Conservation (phyloP, 2,329 filamentous ascomycete genomes). For the Colletotrichum sp. region DNA sequence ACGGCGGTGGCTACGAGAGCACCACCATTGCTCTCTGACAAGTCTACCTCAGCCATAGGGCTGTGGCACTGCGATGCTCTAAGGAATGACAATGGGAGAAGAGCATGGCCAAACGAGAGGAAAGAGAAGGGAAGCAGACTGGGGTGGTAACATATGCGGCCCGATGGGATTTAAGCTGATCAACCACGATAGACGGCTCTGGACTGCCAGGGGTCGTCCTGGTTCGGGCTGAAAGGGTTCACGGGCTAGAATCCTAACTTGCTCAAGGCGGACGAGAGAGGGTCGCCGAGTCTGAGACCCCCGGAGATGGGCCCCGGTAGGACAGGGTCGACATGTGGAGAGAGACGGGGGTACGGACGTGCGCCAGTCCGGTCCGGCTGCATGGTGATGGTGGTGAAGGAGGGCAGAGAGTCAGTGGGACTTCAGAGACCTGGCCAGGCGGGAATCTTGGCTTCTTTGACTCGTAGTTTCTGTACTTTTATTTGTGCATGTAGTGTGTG, state of each 20-base stretch:
- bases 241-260: neutral
- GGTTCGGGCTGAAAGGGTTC: neutral
- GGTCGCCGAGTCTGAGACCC: neutral
- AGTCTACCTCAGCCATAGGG: conserved; percentile 39
- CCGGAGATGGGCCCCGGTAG: conserved; percentile 11
- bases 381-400: neutral
- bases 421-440: neutral
- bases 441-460: neutral
- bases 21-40: conserved; percentile 43
- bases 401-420: neutral
- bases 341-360: neutral
- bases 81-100: neutral
- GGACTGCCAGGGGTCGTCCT: neutral
- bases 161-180: neutral
- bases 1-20: conserved; percentile 40
- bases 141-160: neutral
- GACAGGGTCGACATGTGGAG: conserved; percentile 13
- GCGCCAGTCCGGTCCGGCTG: neutral
- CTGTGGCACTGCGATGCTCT: neutral
- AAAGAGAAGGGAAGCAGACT: neutral
- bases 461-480: neutral
- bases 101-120: conserved; percentile 1
- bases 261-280: conserved; percentile 2
- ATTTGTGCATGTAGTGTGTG: neutral
- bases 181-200: neutral